Percentiles rank a stretch among this genome's conserved stretches.
Evolutionary conservation across 192 early-diverging fungal species (phyloP).

Genomic region (Backusella liffmaniae): DNA sequence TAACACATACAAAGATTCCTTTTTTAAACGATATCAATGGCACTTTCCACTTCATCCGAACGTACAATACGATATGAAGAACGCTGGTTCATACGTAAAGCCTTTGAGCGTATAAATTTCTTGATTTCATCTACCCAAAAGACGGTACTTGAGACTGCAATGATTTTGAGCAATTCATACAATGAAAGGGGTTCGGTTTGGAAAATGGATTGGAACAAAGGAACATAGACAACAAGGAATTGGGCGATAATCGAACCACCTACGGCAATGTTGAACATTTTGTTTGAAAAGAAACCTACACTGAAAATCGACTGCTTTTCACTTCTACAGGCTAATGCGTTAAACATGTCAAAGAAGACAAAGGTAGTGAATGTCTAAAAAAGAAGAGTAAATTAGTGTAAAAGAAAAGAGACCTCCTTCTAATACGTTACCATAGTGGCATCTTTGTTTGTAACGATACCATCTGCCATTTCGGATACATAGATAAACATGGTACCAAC

Average conservation of each 20-base stretch:
- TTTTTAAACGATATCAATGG: constrained; percentile 6
- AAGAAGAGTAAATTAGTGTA: background rate
- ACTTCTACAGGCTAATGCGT: constrained; percentile 89
- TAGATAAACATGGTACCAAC: constrained; percentile 84
- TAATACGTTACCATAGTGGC: constrained; percentile 81
- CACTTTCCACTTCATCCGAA: background rate
- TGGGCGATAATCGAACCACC: constrained; percentile 81
- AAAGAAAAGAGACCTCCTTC: background rate
- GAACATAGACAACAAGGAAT: constrained; percentile 84
- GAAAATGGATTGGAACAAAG: constrained; percentile 90
- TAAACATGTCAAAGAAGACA: constrained; percentile 97
- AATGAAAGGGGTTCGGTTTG: constrained; percentile 86
- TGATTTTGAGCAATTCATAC: constrained; percentile 69
- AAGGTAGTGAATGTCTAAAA: constrained; percentile 92
- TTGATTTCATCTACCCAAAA: constrained; percentile 78
- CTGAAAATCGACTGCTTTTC: constrained; percentile 76
- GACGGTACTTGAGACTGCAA: constrained; percentile 69
- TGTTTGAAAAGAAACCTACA: constrained; percentile 84
- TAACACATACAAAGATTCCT: background rate
- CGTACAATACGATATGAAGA: constrained; percentile 9
- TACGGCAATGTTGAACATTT: constrained; percentile 86
- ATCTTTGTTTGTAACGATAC: constrained; percentile 64
- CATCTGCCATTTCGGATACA: constrained; percentile 73
- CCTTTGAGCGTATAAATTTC: background rate
- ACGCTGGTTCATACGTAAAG: background rate